A percentile compares a stretch with the other conserved stretches of the same genome.
Evolutionary conservation across 2,329 filamentous ascomycete species (phyloP).

Genomic region (Phyllosticta citrichinensis): DNA sequence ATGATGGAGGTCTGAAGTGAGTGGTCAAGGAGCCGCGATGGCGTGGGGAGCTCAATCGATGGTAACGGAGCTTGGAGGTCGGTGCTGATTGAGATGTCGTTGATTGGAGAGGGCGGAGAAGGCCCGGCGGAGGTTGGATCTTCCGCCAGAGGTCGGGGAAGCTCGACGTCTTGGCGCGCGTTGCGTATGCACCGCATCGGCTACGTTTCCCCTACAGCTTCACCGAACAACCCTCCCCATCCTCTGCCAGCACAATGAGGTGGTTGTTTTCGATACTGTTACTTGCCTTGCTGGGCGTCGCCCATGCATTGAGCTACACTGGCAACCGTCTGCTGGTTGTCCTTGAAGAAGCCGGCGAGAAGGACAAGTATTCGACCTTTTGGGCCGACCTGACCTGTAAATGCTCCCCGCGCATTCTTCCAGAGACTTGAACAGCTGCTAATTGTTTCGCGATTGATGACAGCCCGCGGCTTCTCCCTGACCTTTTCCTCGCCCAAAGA

Average conservation of each 20-base stretch:
- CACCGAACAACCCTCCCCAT: constrained; percentile 14
- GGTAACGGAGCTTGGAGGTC: background rate
- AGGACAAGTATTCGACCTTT: constrained; percentile 74
- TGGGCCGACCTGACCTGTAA: constrained; percentile 50
- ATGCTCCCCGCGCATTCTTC: background rate
- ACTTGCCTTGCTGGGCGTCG: constrained; percentile 55
- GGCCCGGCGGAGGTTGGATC: constrained; percentile 7
- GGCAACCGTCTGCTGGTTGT: constrained; percentile 78
- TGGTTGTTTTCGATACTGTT: constrained; percentile 62
- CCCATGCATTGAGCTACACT: constrained; percentile 66
- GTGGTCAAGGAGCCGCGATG: background rate
- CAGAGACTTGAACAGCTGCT: background rate
- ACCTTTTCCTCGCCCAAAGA: constrained; percentile 76
- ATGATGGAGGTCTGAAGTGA: background rate
- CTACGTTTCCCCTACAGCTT: constrained; percentile 28
- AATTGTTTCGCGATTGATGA: background rate
- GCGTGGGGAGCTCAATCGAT: background rate
- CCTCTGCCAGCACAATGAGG: constrained; percentile 50
- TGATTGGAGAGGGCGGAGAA: background rate
- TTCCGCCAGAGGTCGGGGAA: constrained; percentile 4
- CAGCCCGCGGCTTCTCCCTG: constrained; percentile 75
- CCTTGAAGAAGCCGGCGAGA: constrained; percentile 71
- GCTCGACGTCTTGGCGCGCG: constrained; percentile 21
- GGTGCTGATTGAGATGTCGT: constrained; percentile 3
- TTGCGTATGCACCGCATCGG: constrained; percentile 12